These are phyloP conservation scores for Gracilaria gracilis DNA, from an alignment of 23 red algal species.

Conservation along the genomic window DNA sequence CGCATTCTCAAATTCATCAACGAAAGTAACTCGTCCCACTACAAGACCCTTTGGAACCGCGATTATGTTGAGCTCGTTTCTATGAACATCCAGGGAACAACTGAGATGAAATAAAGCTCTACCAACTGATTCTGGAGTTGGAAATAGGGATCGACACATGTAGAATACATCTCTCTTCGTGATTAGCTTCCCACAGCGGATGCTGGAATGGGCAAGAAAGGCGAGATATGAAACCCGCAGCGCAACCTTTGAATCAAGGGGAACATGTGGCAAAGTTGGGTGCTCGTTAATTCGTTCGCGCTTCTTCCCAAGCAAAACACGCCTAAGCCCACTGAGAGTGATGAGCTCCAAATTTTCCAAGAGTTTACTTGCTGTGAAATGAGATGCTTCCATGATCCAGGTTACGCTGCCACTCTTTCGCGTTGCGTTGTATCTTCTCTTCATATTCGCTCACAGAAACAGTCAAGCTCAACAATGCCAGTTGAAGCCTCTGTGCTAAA, in stretches of 20 bases:
- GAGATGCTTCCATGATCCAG: not conserved
- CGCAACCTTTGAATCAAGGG: not conserved
- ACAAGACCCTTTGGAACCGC: slow-evolving; percentile 68
- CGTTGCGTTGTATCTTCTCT: not conserved
- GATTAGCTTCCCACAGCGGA: slow-evolving; percentile 14
- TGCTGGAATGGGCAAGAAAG: slow-evolving; percentile 28
- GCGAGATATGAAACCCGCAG: slow-evolving; percentile 48
- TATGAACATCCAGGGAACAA: slow-evolving; percentile 11
- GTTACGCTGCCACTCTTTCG: not conserved
- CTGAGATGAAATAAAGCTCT: slow-evolving; percentile 26
- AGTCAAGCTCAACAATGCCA: not conserved
- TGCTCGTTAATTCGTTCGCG: not conserved
- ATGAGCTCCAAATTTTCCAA: not conserved
- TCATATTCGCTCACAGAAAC: not conserved
- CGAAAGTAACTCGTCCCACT: slow-evolving; percentile 46
- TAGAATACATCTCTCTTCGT: slow-evolving; percentile 81
- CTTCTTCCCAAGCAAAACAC: not conserved
- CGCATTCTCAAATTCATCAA: slow-evolving; percentile 54
- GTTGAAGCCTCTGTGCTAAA: not conserved
- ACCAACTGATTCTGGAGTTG: slow-evolving; percentile 37
- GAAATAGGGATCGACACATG: slow-evolving; percentile 49
- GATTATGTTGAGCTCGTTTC: slow-evolving; percentile 74
- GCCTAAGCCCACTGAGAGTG: not conserved
- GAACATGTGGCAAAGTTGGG: not conserved
- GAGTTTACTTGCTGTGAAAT: not conserved